Conservation (phyloP, 2,329 filamentous ascomycete species). For the Scedosporium dehoogii region DNA sequence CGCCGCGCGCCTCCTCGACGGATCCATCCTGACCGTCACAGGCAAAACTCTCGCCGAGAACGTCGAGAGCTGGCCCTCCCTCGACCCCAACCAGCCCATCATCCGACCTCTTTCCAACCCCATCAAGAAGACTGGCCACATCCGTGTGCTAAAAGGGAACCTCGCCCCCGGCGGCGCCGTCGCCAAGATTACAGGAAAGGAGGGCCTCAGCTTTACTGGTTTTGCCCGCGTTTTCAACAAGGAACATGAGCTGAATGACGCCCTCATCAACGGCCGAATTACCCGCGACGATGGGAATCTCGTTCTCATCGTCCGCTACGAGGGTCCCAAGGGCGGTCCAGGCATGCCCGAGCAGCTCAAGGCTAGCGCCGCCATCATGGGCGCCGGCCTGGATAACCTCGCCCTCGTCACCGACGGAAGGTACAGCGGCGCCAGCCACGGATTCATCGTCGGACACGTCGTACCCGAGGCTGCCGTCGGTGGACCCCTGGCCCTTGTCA, state of each 20-base stretch:
- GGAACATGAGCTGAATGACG: conserved; percentile 66
- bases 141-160: conserved; percentile 82
- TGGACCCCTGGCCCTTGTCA: conserved; percentile 76
- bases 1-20: conserved; percentile 65
- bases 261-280: conserved; percentile 60
- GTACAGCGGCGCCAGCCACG: conserved; percentile 80
- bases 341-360: conserved; percentile 95
- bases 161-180: conserved; percentile 82
- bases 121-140: conserved; percentile 77
- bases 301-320: conserved; percentile 84
- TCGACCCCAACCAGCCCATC: conserved; percentile 71
- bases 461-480: conserved; percentile 83
- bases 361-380: conserved; percentile 84
- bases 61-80: conserved; percentile 63
- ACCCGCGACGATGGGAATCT: conserved; percentile 55
- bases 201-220: conserved; percentile 74
- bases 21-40: conserved; percentile 69
- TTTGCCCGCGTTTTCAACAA: conserved; percentile 79
- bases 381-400: conserved; percentile 76
- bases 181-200: conserved; percentile 94
- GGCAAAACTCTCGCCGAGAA: conserved; percentile 78
- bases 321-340: conserved; percentile 85
- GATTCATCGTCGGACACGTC: conserved; percentile 90
- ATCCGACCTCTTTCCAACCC: conserved; percentile 63
- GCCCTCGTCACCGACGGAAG: conserved; percentile 87